Evolutionary conservation across 768 basidiomycete genomes (phyloP), one percentile per base, ranked within the genome.

Genomic region (Boletus huronensis): DNA sequence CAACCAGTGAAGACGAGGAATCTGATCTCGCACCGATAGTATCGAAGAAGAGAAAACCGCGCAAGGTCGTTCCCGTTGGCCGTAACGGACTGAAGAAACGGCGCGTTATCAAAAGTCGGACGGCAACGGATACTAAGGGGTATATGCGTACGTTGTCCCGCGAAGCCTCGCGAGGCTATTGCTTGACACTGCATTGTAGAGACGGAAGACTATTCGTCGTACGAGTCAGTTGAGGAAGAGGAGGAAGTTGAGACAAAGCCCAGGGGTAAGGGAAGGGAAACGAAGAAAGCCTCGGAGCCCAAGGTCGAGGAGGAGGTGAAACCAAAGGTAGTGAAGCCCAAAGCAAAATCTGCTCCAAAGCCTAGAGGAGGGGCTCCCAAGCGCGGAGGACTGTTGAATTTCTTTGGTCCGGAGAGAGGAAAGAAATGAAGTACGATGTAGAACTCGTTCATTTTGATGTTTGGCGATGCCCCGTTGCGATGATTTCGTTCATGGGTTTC

Each of bases 41-140:
- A 48, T 76, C 76, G 58, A 74, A 70, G 42, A 69, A 56, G 48
- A 72, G 68, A 59, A 78, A 75, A 53, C 59, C 77, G 36, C 87
- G 84, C 71, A 85, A 82, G 60, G 77, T 76, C 5, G 66, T 83
- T n/a, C 91, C 90, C 1, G 70, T 89, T n/a, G 90, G 90, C 0
- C 73, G 74, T 36, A 93, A 92, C 55, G 90, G 90, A 6, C 63
- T 90, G 52, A 89, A 81, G 77, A 93, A 92, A 74, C 79, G 76
- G 60, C 77, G 82, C 8, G 75, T 89, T 3, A 64, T 81, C 23
- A 89, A 84, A 62, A 83, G 79, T 40, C 76, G 80, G 57, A 79
- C 64, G 58, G 75, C 64, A 16, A 70, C 77, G 25, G 85, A 87
- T 57, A 81, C 74, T 0, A 85, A 88, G 67, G 90, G 91, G 8